A percentile compares a stretch with the other conserved stretches of the same genome.
Evolutionary conservation across 208 protist genomes (phyloP).

Genomic region (Wallacemonas sp.): DNA sequence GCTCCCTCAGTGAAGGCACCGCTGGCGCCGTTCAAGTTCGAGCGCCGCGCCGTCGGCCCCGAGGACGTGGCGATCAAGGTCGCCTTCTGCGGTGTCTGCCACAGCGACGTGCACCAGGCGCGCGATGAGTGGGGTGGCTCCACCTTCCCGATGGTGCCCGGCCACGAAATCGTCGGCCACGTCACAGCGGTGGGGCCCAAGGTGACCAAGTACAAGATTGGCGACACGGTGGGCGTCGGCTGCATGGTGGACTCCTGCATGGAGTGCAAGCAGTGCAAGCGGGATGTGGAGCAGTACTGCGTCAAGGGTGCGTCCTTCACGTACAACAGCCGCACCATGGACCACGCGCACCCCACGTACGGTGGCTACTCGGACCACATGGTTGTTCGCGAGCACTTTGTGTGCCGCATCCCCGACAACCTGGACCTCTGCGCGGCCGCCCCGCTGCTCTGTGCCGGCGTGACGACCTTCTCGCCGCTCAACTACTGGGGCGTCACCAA

Average conservation of each 20-base stretch:
- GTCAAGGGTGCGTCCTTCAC: constrained; percentile 32
- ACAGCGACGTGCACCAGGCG: constrained; percentile 79
- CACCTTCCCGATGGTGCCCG: constrained; percentile 73
- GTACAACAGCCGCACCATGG: constrained; percentile 36
- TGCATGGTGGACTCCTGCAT: constrained; percentile 76
- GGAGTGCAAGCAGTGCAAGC: constrained; percentile 45
- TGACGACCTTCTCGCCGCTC: constrained; percentile 73
- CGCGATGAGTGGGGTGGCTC: constrained; percentile 69
- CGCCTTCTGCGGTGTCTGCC: constrained; percentile 79
- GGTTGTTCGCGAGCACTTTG: constrained; percentile 42
- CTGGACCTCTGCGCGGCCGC: constrained; percentile 46
- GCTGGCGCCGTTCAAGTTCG: constrained; percentile 50
- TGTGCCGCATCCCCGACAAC: constrained; percentile 50
- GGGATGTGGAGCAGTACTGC: constrained; percentile 68
- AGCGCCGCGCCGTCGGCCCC: constrained; percentile 45
- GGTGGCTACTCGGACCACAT: constrained; percentile 54
- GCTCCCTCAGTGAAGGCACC: constrained; percentile 39
- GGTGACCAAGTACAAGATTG: constrained; percentile 66
- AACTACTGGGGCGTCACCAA: constrained; percentile 36
- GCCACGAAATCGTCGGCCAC: constrained; percentile 87
- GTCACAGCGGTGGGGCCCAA: constrained; percentile 56
- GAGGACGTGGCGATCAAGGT: constrained; percentile 70
- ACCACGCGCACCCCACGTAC: constrained; percentile 20
- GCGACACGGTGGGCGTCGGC: constrained; percentile 69
- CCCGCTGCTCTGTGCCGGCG: constrained; percentile 76